phyloP scores from a whole-genome alignment of 441 rosid species.

The Theobroma grandiflorum region DNA sequence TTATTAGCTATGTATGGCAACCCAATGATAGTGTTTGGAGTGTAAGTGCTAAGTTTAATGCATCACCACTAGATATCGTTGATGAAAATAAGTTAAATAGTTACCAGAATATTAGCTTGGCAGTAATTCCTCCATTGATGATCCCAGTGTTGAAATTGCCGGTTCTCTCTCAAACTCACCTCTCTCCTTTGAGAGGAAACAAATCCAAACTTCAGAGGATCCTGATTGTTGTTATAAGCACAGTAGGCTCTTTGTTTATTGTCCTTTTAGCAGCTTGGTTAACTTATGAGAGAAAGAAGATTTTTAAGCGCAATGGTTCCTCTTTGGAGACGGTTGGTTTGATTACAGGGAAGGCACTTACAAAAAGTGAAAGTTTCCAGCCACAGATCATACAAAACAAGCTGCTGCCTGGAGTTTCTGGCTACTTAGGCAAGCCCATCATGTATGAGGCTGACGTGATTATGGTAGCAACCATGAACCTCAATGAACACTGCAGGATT shows the following conservation, averaged over 20 bases:
- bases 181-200: constrained; percentile 27
- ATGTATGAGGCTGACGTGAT: constrained; percentile 47
- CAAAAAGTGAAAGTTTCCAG: constrained; percentile 32
- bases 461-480: constrained; percentile 55
- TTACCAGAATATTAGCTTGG: constrained; percentile 39
- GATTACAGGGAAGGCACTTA: constrained; percentile 39
- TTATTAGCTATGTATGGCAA: constrained; percentile 67
- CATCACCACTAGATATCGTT: constrained; percentile 41
- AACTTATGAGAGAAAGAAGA: constrained; percentile 35
- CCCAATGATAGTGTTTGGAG: constrained; percentile 47
- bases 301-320: constrained; percentile 36
- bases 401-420: constrained; percentile 58
- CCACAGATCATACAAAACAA: constrained; percentile 51
- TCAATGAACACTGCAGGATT: constrained; percentile 49
- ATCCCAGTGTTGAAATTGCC: constrained; percentile 63
- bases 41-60: constrained; percentile 49
- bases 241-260: constrained; percentile 33
- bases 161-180: constrained; percentile 41
- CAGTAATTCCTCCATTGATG: constrained; percentile 47
- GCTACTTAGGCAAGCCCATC: constrained; percentile 55
- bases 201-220: constrained; percentile 33
- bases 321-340: constrained; percentile 48
- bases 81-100: constrained; percentile 44
- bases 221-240: constrained; percentile 29
- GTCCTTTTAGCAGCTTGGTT: constrained; percentile 34